Conservation (phyloP, 225 moss, liverwort and hornwort species). For the Thuidium tamariscinum region DNA sequence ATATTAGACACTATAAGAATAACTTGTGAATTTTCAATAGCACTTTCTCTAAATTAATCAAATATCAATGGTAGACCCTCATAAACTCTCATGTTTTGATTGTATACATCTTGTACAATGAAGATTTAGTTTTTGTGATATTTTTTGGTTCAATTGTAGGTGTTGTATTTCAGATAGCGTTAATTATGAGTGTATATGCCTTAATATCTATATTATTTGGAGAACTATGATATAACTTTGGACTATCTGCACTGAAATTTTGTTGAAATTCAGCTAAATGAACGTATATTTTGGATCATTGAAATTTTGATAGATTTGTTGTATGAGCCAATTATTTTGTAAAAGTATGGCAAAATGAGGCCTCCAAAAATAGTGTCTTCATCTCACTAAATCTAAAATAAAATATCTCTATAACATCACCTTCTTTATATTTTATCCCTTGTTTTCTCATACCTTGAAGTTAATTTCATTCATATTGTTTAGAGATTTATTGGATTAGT, state of each 20-base stretch:
- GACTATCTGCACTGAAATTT: fast-evolving
- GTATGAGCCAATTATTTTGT: too few relatives aligned
- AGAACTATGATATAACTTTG: background rate
- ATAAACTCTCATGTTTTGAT: background rate
- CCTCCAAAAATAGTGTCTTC: background rate
- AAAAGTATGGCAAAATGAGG: background rate
- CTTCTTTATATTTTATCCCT: background rate
- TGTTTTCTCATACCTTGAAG: background rate
- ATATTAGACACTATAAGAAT: background rate
- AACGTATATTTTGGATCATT: background rate
- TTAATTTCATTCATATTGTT: background rate
- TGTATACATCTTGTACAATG: background rate
- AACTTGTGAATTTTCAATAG: background rate
- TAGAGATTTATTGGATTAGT: background rate
- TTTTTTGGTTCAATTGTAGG: too few relatives aligned
- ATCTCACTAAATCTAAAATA: background rate
- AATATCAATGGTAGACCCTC: background rate
- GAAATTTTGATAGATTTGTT: fast-evolving
- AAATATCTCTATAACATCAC: background rate
- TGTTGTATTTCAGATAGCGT: fast-evolving
- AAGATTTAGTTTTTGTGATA: fast-evolving
- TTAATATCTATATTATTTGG: background rate
- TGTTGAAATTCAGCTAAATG: fast-evolving
- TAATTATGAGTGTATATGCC: background rate
- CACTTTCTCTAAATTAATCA: fast-evolving